These are phyloP conservation scores for Pseudevernia furfuracea DNA, from an alignment of 495 filamentous ascomycete species.

Conservation along the genomic window DNA sequence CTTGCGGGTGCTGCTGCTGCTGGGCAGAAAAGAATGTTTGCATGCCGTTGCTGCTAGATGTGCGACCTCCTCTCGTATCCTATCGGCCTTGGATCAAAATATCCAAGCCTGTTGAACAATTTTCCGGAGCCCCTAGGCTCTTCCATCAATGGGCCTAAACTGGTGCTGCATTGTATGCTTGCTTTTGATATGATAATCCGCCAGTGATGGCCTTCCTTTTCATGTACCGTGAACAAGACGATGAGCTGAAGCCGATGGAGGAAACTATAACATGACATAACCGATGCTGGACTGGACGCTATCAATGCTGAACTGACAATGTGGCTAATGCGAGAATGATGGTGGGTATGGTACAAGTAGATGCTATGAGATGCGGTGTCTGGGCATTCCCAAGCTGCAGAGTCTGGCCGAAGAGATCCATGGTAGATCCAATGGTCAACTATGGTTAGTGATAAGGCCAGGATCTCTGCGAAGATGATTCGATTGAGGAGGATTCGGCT, in stretches of 20 bases:
- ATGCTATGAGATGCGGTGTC: background rate
- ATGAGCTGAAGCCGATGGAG: slow-evolving; percentile 6
- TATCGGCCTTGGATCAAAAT: slow-evolving; percentile 15
- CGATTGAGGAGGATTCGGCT: background rate
- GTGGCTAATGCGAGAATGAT: slow-evolving; percentile 17
- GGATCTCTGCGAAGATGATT: slow-evolving; percentile 2
- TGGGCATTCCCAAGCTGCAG: background rate
- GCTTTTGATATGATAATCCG: slow-evolving; percentile 12
- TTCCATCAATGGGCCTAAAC: slow-evolving; percentile 3
- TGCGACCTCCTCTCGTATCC: slow-evolving; percentile 10
- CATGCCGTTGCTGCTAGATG: slow-evolving; percentile 7
- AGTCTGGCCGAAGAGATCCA: background rate
- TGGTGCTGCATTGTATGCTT: slow-evolving; percentile 3
- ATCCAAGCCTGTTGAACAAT: slow-evolving; percentile 20
- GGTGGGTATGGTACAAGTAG: slow-evolving; percentile 16
- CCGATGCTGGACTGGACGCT: slow-evolving; percentile 24
- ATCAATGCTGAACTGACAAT: slow-evolving; percentile 23
- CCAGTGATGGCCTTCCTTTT: slow-evolving; percentile 11
- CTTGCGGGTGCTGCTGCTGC: background rate
- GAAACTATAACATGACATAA: slow-evolving; percentile 12
- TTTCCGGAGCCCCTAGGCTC: slow-evolving; percentile 13
- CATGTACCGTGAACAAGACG: slow-evolving; percentile 18
- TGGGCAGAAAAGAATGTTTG: slow-evolving; percentile 9
- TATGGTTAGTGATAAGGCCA: background rate
- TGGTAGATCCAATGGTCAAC: background rate